phyloP scores from a whole-genome alignment of 495 filamentous ascomycete genomes.

The Gamarada debralockiae region DNA sequence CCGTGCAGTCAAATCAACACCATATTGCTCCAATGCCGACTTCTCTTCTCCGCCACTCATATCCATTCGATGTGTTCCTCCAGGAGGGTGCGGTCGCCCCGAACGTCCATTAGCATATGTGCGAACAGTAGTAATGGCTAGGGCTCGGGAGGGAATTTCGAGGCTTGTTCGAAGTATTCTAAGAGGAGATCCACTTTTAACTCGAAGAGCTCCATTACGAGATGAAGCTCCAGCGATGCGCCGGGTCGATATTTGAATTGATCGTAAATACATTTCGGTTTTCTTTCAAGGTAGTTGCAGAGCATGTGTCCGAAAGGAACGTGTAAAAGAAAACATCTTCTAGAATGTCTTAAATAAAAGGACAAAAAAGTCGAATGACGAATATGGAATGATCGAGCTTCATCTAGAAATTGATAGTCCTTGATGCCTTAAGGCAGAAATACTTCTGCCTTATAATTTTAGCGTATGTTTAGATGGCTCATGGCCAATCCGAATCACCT shows the following conservation, averaged over 20 bases:
- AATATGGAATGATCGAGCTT: constrained; percentile 9
- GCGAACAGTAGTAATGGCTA: constrained; percentile 31
- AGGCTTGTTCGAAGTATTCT: neutral
- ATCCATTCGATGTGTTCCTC: constrained; percentile 91
- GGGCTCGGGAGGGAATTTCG: neutral
- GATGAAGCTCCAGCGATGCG: constrained; percentile 18
- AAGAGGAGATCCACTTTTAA: constrained; percentile 1
- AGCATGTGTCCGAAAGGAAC: neutral
- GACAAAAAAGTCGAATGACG: neutral
- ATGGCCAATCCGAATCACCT: no score
- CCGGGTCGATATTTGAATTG: constrained; percentile 13
- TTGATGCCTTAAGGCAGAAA: neutral
- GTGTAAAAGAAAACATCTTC: constrained; percentile 2
- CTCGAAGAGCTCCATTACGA: constrained; percentile 1
- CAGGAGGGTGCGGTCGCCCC: constrained; percentile 71
- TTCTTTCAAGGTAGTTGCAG: constrained; percentile 2
- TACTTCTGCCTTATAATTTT: no score
- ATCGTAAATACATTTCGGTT: constrained; percentile 15
- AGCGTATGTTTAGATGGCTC: no score
- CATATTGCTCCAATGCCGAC: constrained; percentile 83
- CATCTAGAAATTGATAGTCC: constrained; percentile 4
- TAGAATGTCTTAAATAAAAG: neutral
- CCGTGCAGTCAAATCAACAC: constrained; percentile 81
- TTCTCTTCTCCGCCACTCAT: constrained; percentile 73
- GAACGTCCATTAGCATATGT: constrained; percentile 63